Percentiles rank a stretch among this genome's conserved stretches.
Conservation (phyloP, 2,329 filamentous ascomycete genomes). For the Ilyonectria mors-panacis region DNA sequence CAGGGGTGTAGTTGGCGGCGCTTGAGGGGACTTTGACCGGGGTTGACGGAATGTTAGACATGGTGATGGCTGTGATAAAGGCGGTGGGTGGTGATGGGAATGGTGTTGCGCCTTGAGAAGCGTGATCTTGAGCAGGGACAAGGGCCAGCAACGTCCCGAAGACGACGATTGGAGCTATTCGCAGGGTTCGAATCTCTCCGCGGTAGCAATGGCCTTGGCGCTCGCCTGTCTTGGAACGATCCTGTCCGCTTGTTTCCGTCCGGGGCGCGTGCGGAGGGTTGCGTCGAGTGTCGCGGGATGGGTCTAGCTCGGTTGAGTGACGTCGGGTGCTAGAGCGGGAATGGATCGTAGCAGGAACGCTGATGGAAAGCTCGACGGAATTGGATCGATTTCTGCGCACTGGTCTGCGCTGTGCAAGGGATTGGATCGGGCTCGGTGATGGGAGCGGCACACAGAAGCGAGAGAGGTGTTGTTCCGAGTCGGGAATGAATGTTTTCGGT, state of each 20-base stretch:
- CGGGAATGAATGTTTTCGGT: conserved; percentile 11
- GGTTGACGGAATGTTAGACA: conserved; percentile 66
- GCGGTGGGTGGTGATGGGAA: not conserved
- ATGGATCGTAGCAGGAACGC: not conserved
- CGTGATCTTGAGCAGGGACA: not conserved
- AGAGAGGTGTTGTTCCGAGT: not conserved
- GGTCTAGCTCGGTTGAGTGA: conserved; percentile 7
- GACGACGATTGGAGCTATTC: conserved; percentile 2
- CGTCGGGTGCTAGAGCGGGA: not conserved
- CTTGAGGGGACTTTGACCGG: conserved; percentile 74
- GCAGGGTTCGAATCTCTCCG: not conserved
- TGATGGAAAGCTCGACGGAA: not conserved
- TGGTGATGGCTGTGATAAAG: conserved; percentile 39
- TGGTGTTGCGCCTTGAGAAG: conserved; percentile 10
- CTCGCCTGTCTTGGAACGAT: not conserved
- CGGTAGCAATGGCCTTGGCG: not conserved
- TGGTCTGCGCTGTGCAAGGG: not conserved
- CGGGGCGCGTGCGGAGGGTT: not conserved
- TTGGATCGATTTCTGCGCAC: not conserved
- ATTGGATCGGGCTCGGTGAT: not conserved
- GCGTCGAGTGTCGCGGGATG: conserved; percentile 1
- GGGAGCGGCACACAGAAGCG: conserved; percentile 2
- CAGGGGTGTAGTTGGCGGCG: conserved; percentile 72
- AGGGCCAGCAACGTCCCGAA: conserved; percentile 3
- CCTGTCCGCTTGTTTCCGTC: not conserved